Conservation (phyloP, 2,329 filamentous ascomycete genomes). For the Plenodomus tracheiphilus region DNA sequence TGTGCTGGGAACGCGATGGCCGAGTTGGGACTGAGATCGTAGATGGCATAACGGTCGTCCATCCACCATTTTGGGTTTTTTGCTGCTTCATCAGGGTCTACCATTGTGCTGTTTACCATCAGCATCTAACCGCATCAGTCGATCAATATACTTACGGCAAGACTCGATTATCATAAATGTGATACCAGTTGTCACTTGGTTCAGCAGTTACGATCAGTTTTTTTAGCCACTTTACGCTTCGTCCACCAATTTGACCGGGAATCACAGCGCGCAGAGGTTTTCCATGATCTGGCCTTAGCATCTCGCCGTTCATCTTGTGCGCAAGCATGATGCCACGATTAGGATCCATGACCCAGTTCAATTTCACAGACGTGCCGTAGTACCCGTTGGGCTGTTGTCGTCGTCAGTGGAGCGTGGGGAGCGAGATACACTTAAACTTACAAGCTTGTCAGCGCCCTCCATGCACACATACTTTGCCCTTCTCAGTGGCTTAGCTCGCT, state of each 20-base stretch:
- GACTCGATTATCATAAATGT: slow-evolving; percentile 91
- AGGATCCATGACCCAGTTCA: slow-evolving; percentile 85
- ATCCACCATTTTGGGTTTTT: slow-evolving; percentile 77
- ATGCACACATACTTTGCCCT: slow-evolving; percentile 84
- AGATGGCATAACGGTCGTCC: slow-evolving; percentile 90
- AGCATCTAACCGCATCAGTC: not conserved
- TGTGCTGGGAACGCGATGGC: slow-evolving; percentile 80
- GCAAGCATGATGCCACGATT: slow-evolving; percentile 85
- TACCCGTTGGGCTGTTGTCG: slow-evolving; percentile 72
- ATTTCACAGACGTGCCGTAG: slow-evolving; percentile 85
- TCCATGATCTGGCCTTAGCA: slow-evolving; percentile 80
- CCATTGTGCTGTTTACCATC: slow-evolving; percentile 62
- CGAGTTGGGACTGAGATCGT: slow-evolving; percentile 87
- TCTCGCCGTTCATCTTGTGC: slow-evolving; percentile 87
- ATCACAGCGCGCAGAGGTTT: slow-evolving; percentile 81
- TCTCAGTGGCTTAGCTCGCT: slow-evolving; percentile 66
- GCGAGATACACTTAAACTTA: slow-evolving; percentile 30
- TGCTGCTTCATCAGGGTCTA: slow-evolving; percentile 78
- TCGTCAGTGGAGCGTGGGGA: slow-evolving; percentile 1
- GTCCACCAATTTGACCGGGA: slow-evolving; percentile 87
- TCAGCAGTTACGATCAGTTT: slow-evolving; percentile 74
- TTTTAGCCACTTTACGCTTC: slow-evolving; percentile 93
- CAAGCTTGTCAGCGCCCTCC: slow-evolving; percentile 82
- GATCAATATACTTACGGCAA: slow-evolving; percentile 60
- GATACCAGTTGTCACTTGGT: slow-evolving; percentile 92